Percentiles rank a stretch among this genome's conserved stretches.
phyloP scores from a whole-genome alignment of 768 basidiomycete species.

The Royoungia palumana region DNA sequence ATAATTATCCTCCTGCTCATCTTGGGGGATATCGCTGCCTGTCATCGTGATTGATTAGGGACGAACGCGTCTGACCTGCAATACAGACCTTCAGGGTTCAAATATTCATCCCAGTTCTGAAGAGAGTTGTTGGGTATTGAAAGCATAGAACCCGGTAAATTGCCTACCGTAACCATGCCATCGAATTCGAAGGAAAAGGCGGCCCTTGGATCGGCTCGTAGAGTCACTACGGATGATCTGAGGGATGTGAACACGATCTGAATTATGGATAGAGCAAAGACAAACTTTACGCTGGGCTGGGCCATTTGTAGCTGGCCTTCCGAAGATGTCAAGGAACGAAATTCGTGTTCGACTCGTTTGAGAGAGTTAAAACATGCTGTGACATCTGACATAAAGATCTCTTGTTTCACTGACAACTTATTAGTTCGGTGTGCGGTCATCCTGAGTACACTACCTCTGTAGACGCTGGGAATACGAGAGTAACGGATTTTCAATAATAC shows the following conservation, averaged over 20 bases:
- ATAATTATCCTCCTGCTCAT: conserved; percentile 49
- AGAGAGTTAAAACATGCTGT: conserved; percentile 71
- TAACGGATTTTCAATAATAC: background rate
- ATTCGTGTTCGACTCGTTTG: conserved; percentile 73
- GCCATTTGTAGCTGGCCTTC: conserved; percentile 67
- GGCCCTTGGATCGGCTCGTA: conserved; percentile 48
- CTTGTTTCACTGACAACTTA: conserved; percentile 65
- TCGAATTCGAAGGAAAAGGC: conserved; percentile 59
- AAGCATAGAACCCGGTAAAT: background rate
- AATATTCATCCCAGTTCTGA: conserved; percentile 63
- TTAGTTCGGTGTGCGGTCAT: background rate
- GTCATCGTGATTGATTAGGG: background rate
- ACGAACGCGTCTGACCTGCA: background rate
- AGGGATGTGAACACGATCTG: background rate
- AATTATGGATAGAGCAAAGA: background rate
- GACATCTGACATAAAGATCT: conserved; percentile 78
- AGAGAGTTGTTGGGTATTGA: background rate
- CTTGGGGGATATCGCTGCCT: conserved; percentile 19
- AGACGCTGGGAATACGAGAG: conserved; percentile 34
- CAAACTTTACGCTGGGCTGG: conserved; percentile 62
- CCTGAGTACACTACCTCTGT: conserved; percentile 38
- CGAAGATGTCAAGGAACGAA: conserved; percentile 43
- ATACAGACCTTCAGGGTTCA: conserved; percentile 45
- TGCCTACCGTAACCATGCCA: conserved; percentile 56
- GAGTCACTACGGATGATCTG: conserved; percentile 51